Evolutionary conservation across 2,329 filamentous ascomycete genomes (phyloP).

Genomic region (Epichloe baconii): DNA sequence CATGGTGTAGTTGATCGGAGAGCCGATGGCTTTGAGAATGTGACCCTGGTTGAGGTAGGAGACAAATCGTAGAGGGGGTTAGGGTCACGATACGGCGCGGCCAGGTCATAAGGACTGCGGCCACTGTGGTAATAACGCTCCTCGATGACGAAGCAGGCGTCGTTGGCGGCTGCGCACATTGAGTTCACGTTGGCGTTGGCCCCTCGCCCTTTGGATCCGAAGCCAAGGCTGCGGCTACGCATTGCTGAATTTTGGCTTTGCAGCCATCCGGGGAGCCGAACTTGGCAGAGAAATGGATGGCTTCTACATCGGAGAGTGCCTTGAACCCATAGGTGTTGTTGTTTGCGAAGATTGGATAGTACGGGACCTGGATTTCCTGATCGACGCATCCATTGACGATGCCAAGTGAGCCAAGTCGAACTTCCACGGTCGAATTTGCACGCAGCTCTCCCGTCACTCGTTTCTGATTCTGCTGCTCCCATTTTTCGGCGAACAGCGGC

Average conservation of each 20-base stretch:
- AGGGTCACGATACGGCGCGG: conserved; percentile 41
- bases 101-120: conserved; percentile 48
- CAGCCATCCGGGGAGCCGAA: conserved; percentile 32
- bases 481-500: conserved; percentile 45
- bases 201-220: conserved; percentile 28
- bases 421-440: conserved; percentile 38
- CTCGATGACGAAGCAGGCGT: conserved; percentile 36
- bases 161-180: conserved; percentile 38
- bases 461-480: conserved; percentile 48
- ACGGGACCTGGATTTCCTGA: conserved; percentile 44
- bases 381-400: conserved; percentile 64
- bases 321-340: conserved; percentile 55
- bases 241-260: conserved; percentile 36
- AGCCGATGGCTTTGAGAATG: conserved; percentile 47
- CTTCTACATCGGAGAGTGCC: conserved; percentile 38
- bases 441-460: conserved; percentile 36
- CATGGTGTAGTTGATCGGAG: conserved; percentile 46
- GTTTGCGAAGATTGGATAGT: conserved; percentile 42
- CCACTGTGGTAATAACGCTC: conserved; percentile 41
- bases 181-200: conserved; percentile 22
- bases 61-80: conserved; percentile 49
- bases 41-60: conserved; percentile 50
- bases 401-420: conserved; percentile 49
- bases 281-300: conserved; percentile 29
- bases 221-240: conserved; percentile 28